A percentile compares a stretch with the other conserved stretches of the same genome.
phyloP scores from a whole-genome alignment of 306 rosid species.

The Alnus rubra region DNA sequence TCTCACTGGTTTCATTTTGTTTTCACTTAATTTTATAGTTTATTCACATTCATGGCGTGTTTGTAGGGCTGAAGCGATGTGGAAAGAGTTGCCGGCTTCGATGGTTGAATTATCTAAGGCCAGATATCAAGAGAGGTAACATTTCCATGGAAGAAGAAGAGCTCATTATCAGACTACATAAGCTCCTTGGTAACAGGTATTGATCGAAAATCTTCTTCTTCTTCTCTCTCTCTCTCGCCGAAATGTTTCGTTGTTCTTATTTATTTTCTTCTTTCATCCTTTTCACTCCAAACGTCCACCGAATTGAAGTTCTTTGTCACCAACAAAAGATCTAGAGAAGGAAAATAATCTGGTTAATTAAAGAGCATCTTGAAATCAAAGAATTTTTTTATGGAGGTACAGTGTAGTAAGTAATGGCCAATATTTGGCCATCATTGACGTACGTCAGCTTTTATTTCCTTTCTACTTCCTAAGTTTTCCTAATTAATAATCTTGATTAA shows the following conservation, averaged over 20 bases:
- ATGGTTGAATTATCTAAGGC: slow-evolving; percentile 38
- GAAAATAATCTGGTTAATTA: too few relatives aligned
- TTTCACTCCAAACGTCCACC: not conserved
- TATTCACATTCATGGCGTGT: not conserved
- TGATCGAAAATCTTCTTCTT: not conserved
- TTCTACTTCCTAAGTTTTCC: too few relatives aligned
- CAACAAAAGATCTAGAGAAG: too few relatives aligned
- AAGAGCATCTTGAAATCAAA: not conserved
- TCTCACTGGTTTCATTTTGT: not conserved
- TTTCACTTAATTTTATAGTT: not conserved
- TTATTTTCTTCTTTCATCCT: too few relatives aligned
- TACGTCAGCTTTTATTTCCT: too few relatives aligned
- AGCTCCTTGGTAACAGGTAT: slow-evolving; percentile 38
- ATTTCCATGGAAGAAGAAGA: slow-evolving; percentile 38
- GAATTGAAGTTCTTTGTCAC: not conserved
- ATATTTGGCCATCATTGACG: not conserved
- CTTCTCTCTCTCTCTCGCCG: too few relatives aligned
- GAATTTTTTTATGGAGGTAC: too few relatives aligned
- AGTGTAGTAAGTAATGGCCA: too few relatives aligned
- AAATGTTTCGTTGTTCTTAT: too few relatives aligned
- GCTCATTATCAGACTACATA: slow-evolving; percentile 34
- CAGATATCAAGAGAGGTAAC: slow-evolving; percentile 35
- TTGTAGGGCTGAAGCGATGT: slow-evolving; percentile 31
- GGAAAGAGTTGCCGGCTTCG: slow-evolving; percentile 45
- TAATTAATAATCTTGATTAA: too few relatives aligned